Evolutionary conservation across 371 early-diverging fungal species (phyloP), one percentile per base, ranked within the genome.

Genomic region (Mortierella sp.): DNA sequence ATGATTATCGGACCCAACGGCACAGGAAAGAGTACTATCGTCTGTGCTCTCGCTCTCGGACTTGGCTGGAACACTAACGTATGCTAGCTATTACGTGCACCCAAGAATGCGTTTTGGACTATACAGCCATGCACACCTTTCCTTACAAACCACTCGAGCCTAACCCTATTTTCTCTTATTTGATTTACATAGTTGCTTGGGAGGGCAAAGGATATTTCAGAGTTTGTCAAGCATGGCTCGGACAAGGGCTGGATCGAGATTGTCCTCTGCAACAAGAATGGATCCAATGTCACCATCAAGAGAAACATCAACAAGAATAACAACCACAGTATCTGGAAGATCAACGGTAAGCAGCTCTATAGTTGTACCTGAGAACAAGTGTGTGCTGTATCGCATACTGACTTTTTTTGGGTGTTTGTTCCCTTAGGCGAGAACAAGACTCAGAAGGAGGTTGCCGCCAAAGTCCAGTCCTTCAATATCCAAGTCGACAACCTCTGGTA

Each of bases 1-100:
- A 98, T 99, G 98, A 96, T 99, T 56, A 96, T 98, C 60, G 99
- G 97, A 5, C 98, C 98, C 4, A 99, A 98, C 84, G 99, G 99
- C 29, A 98, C 99, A 0, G 99, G 99, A 72, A 99, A 99, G 89
- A 97, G 97, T 70, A 97, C 98, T 0, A 95, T 99, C 49, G 99
- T 99, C 0, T 98, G 98, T 88, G 99, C 99, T 0, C 95, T 99
- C 49, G 99, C 97, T 5, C 92, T 99, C 46, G 99, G 99, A 0
- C 94, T 99, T 18, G 99, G 97, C 41, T 98, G 99, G 11, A 90
- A 93, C 56, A 95, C 99, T 16, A 91, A 94, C 49, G 94, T 96
- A 83, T 77, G 90, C 38, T 29, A 46, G 90, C 43, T 29, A 46
- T 43, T 7, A 1, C 27, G 10, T 16, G 27, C 5, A 41, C 6